These are phyloP conservation scores for Microsporum audouinii DNA, from an alignment of 2,329 filamentous ascomycete species.

Conservation along the genomic window DNA sequence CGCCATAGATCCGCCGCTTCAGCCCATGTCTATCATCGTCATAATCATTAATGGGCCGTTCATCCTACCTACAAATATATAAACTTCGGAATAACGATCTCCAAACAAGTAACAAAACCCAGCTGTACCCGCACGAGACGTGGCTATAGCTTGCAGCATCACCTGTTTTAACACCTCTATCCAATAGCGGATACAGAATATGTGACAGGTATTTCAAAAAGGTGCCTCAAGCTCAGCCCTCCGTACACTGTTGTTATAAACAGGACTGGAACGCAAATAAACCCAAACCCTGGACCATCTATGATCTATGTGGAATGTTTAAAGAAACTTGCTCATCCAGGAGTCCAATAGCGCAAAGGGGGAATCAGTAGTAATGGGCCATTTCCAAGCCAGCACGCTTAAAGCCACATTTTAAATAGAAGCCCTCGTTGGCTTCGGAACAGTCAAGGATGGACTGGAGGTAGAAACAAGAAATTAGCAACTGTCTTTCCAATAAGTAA, in stretches of 20 bases:
- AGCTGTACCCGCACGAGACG: background rate
- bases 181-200: background rate
- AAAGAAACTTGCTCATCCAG: background rate
- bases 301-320: background rate
- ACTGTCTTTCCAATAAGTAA: background rate
- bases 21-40: background rate
- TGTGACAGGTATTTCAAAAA: background rate
- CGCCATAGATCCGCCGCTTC: background rate
- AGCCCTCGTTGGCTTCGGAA: constrained; percentile 89
- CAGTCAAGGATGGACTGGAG: constrained; percentile 81
- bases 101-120: background rate
- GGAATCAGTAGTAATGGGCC: constrained; percentile 69
- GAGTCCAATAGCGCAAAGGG: background rate
- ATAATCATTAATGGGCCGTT: background rate
- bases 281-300: background rate
- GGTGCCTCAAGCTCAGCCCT: background rate
- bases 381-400: constrained; percentile 86
- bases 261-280: background rate
- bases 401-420: constrained; percentile 97
- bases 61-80: background rate
- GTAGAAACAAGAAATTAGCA: background rate
- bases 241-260: background rate
- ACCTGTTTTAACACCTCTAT: background rate
- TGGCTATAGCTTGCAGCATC: background rate
- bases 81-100: background rate